Conservation (phyloP, 2,329 filamentous ascomycete genomes). For the Aspergillus neoniger region DNA sequence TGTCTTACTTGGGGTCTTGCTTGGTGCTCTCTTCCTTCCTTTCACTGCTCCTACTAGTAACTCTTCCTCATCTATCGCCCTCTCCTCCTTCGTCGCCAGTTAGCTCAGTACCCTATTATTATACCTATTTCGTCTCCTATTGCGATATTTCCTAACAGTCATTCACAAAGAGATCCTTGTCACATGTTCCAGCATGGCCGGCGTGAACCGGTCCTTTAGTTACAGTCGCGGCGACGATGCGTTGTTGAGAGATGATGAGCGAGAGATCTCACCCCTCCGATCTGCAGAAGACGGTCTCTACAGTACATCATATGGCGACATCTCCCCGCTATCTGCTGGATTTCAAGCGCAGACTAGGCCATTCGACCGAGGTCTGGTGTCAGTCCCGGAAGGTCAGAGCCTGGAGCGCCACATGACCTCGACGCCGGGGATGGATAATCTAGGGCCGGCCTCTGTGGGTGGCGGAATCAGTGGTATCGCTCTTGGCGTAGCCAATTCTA, state of each 20-base stretch:
- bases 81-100: not conserved
- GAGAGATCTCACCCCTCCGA: conserved; percentile 1
- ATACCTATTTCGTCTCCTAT: not conserved
- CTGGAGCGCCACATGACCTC: conserved; percentile 39
- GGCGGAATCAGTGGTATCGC: conserved; percentile 71
- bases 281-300: not conserved
- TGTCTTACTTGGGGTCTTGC: conserved; percentile 5
- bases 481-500: conserved; percentile 64
- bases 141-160: not conserved
- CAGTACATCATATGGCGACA: conserved; percentile 14
- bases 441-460: conserved; percentile 59
- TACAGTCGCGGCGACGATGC: conserved; percentile 24
- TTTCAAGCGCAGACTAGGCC: not conserved
- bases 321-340: conserved; percentile 13
- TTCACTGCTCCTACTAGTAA: not conserved
- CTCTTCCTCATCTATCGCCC: not conserved
- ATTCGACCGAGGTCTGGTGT: not conserved
- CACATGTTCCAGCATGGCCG: conserved; percentile 20
- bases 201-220: conserved; percentile 25
- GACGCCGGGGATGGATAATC: conserved; percentile 69
- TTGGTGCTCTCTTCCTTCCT: not conserved
- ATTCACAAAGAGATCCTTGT: not conserved
- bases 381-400: conserved; percentile 14
- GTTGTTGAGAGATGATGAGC: not conserved
- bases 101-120: not conserved